phyloP scores from a whole-genome alignment of 1,284 basidiomycete species.

The Trichosporon sp. region DNA sequence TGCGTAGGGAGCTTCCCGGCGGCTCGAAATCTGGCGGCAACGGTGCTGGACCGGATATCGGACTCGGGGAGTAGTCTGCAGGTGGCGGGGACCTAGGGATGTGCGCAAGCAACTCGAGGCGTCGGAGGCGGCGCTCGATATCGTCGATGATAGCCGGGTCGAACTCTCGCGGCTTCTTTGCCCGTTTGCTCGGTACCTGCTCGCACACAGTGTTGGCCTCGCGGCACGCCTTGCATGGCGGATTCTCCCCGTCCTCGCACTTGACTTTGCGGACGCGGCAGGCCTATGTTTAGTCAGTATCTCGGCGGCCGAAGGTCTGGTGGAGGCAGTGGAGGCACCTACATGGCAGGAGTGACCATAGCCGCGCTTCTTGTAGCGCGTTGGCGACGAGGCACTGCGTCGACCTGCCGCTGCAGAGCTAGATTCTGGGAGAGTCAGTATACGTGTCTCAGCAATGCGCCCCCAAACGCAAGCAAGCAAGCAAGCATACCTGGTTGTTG shows the following conservation, averaged over 20 bases:
- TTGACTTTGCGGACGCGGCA: slow-evolving; percentile 24
- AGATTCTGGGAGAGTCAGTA: background rate
- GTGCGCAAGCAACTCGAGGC: slow-evolving; percentile 14
- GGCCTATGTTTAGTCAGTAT: slow-evolving; percentile 8
- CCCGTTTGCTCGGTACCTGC: slow-evolving; percentile 13
- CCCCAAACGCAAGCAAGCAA: background rate
- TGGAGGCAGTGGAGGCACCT: background rate
- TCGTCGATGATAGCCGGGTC: background rate
- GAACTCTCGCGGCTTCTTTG: slow-evolving; percentile 1
- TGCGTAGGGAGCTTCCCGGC: slow-evolving; percentile 10
- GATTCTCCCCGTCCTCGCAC: slow-evolving; percentile 20
- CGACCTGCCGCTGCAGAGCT: background rate
- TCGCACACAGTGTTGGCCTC: slow-evolving; percentile 20
- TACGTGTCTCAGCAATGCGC: too few species aligned
- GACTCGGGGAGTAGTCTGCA: background rate
- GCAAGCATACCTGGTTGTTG: background rate
- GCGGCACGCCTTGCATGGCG: slow-evolving; percentile 23
- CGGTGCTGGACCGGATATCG: background rate
- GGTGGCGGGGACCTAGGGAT: background rate
- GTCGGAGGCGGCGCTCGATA: slow-evolving; percentile 17
- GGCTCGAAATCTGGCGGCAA: background rate
- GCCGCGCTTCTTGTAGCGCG: slow-evolving; percentile 20
- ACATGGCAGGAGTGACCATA: slow-evolving; percentile 23
- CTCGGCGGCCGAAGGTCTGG: background rate
- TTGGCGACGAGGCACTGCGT: background rate